Percentiles rank a stretch among this genome's conserved stretches.
These are phyloP conservation scores for Bipolaris bicolor DNA, from an alignment of 2,329 filamentous ascomycete genomes.

Conservation along the genomic window DNA sequence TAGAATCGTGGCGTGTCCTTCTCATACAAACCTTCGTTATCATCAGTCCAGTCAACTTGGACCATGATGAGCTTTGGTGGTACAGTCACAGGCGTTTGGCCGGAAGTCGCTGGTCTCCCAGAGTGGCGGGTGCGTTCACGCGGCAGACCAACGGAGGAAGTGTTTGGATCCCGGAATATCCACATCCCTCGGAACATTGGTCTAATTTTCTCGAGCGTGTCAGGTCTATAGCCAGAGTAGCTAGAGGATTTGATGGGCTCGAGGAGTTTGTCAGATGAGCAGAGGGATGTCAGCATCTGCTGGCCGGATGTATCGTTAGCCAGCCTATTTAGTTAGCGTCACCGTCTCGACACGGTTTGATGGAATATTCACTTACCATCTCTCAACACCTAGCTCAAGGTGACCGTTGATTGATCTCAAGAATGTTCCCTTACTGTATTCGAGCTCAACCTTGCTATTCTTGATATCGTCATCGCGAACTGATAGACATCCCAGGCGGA, in stretches of 20 bases:
- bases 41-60: conserved; percentile 41
- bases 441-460: conserved; percentile 20
- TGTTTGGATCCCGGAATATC: conserved; percentile 38
- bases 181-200: conserved; percentile 39
- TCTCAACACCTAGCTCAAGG: conserved; percentile 25
- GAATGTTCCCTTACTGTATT: conserved; percentile 20
- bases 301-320: conserved; percentile 24
- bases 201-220: conserved; percentile 22
- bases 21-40: conserved; percentile 40
- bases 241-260: conserved; percentile 30
- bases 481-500: conserved; percentile 37
- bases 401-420: conserved; percentile 19
- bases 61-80: conserved; percentile 25
- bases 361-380: conserved; percentile 26
- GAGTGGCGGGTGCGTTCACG: conserved; percentile 12
- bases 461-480: conserved; percentile 24
- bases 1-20: conserved; percentile 34
- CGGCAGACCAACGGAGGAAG: neutral
- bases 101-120: conserved; percentile 14
- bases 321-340: conserved; percentile 25
- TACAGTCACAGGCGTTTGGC: conserved; percentile 2
- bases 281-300: conserved; percentile 30
- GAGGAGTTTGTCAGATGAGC: conserved; percentile 25
- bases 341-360: neutral
- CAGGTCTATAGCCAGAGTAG: conserved; percentile 27